Conservation (phyloP, 163 green algal species). For the Scenedesmus sp. region DNA sequence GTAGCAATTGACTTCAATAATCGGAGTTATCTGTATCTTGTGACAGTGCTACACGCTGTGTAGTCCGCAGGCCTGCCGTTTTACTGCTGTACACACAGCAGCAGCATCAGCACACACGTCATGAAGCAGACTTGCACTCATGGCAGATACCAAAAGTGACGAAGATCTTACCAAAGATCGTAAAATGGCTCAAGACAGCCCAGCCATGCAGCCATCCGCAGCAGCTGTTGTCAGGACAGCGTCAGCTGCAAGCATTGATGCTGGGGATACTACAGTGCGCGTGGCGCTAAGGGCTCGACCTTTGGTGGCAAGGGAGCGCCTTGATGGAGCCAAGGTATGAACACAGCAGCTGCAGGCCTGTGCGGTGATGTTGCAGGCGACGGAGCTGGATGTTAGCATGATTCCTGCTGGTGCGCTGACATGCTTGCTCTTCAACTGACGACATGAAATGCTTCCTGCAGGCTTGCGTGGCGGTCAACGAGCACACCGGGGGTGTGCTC, state of each 20-base stretch:
- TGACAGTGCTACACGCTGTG: neutral
- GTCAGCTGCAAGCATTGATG: neutral
- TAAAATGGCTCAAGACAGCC: neutral
- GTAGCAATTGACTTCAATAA: neutral
- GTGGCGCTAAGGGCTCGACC: constrained; percentile 29
- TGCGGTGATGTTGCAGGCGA: neutral
- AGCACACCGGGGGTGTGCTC: constrained; percentile 9
- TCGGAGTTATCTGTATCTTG: neutral
- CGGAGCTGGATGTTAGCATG: neutral
- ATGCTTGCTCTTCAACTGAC: neutral
- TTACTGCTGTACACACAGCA: neutral
- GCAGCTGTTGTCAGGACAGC: neutral
- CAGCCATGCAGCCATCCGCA: neutral
- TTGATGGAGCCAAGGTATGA: constrained; percentile 44
- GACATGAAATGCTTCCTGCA: neutral
- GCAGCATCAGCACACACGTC: neutral
- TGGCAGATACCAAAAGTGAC: neutral
- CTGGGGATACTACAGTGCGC: neutral
- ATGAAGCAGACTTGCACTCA: neutral
- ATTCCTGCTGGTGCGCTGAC: neutral
- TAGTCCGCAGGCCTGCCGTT: neutral
- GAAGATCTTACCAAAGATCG: neutral
- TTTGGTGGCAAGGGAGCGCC: constrained; percentile 31
- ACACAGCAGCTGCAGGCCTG: neutral
- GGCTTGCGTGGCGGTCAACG: constrained; percentile 29